phyloP scores from a whole-genome alignment of 129 eudicot species.

The Glebionis coronaria region DNA sequence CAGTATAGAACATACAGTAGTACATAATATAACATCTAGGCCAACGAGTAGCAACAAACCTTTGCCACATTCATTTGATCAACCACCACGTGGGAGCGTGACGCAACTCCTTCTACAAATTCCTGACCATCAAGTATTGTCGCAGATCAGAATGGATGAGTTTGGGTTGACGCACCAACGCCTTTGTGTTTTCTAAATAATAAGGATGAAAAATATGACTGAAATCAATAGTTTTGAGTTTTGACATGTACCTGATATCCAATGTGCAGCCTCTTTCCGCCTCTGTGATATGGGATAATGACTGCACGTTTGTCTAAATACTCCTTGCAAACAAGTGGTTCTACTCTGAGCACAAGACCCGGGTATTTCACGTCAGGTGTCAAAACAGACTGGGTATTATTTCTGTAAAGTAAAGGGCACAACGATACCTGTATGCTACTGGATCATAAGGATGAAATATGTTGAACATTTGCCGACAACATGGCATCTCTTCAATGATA shows the following conservation, averaged over 20 bases:
- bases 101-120: constrained; percentile 62
- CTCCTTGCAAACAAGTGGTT: constrained; percentile 91
- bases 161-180: background rate
- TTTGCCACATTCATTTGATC: constrained; percentile 42
- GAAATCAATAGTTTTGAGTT: background rate
- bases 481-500: constrained; percentile 89
- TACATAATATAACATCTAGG: background rate
- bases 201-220: background rate
- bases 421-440: constrained; percentile 80
- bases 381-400: background rate
- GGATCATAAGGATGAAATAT: constrained; percentile 98
- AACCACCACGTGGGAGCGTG: constrained; percentile 52
- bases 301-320: constrained; percentile 60
- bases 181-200: background rate
- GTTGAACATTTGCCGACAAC: constrained; percentile 86
- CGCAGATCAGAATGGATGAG: background rate
- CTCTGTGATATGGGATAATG: constrained; percentile 89
- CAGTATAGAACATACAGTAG: background rate
- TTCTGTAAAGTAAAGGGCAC: background rate
- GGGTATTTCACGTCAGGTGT: constrained; percentile 13
- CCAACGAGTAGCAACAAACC: constrained; percentile 37
- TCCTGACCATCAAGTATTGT: constrained; percentile 52
- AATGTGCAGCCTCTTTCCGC: constrained; percentile 91
- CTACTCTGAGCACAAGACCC: constrained; percentile 52
- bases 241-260: constrained; percentile 63